Conservation (phyloP, 148 eudicot genomes). For the Chenopodium formosanum region DNA sequence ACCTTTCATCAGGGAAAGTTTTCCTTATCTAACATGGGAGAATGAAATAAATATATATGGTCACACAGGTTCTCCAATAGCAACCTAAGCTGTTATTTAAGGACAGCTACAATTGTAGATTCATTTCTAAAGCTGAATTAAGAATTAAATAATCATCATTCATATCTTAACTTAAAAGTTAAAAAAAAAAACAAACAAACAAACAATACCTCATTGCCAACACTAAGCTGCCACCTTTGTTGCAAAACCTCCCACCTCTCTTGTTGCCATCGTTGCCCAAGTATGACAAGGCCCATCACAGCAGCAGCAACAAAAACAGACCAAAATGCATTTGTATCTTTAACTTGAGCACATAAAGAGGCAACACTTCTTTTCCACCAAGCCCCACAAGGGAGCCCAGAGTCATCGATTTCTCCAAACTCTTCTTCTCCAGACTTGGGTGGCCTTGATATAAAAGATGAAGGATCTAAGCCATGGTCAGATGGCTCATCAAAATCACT, state of each 20-base stretch:
- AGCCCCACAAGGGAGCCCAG: conserved; percentile 62
- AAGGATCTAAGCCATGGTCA: conserved; percentile 34
- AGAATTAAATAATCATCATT: not conserved
- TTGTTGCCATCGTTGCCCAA: conserved; percentile 79
- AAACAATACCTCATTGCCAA: conserved; percentile 56
- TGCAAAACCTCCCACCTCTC: conserved; percentile 73
- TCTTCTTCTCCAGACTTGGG: conserved; percentile 39
- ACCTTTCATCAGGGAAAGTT: not conserved
- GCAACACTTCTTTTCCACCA: conserved; percentile 85
- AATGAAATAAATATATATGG: too few relatives aligned
- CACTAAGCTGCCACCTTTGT: conserved; percentile 53
- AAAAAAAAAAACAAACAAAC: not conserved
- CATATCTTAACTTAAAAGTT: not conserved
- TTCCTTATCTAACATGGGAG: not conserved
- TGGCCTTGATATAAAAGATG: conserved; percentile 26
- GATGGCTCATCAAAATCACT: conserved; percentile 41
- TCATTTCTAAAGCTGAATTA: not conserved
- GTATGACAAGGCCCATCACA: conserved; percentile 85
- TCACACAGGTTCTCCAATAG: not conserved
- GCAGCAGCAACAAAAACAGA: conserved; percentile 81
- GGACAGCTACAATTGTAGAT: not conserved
- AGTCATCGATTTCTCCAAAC: conserved; percentile 30
- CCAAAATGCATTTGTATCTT: conserved; percentile 81
- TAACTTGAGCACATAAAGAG: conserved; percentile 65
- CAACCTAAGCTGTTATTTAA: not conserved